Percentiles rank a stretch among this genome's conserved stretches.
These are phyloP conservation scores for Agapanthus africanus DNA, from an alignment of 106 monocot genomes.

Conservation along the genomic window DNA sequence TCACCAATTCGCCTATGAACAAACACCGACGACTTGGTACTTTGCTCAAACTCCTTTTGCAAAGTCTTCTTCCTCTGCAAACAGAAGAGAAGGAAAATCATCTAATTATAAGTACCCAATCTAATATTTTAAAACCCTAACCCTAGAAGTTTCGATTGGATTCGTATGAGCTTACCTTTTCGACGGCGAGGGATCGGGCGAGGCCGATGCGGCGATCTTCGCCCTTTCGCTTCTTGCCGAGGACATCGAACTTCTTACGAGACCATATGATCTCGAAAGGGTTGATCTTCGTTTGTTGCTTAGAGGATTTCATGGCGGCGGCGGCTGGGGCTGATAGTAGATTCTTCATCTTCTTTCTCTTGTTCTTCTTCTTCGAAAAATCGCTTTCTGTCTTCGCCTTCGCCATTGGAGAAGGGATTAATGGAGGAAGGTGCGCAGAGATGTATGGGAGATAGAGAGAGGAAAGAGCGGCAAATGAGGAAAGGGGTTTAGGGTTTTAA, in stretches of 20 bases:
- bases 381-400: too few species aligned
- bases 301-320: conserved; percentile 36
- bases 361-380: too few species aligned
- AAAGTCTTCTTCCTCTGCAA: conserved; percentile 87
- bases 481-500: too few species aligned
- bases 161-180: too few species aligned
- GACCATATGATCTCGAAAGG: conserved; percentile 89
- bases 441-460: too few species aligned
- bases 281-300: conserved; percentile 22
- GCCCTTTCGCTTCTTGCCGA: conserved; percentile 72
- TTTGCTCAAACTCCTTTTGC: conserved; percentile 74
- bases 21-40: conserved; percentile 66
- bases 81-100: too few species aligned
- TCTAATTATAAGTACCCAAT: too few species aligned
- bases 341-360: conserved; percentile 53
- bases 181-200: conserved; percentile 53
- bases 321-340: conserved; percentile 31
- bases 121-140: too few species aligned
- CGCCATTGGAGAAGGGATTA: too few species aligned
- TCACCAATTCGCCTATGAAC: conserved; percentile 82
- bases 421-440: too few species aligned
- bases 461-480: too few species aligned
- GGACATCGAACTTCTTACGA: conserved; percentile 60
- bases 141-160: too few species aligned
- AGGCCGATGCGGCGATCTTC: conserved; percentile 56